These are phyloP conservation scores for Phlyctochytrium planicorne DNA, from an alignment of 192 early-diverging fungal genomes.

Conservation along the genomic window DNA sequence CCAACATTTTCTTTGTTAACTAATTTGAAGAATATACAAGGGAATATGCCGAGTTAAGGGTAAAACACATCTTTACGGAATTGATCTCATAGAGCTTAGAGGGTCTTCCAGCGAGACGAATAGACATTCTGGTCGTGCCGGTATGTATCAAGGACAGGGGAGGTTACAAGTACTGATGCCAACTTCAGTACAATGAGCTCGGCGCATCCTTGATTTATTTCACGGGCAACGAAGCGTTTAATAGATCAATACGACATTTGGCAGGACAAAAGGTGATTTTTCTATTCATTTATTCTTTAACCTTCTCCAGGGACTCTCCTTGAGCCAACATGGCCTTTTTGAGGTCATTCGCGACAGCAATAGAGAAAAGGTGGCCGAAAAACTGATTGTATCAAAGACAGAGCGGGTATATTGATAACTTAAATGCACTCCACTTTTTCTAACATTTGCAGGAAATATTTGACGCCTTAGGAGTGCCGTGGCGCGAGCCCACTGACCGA, in stretches of 20 bases:
- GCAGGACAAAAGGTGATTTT: constrained; percentile 30
- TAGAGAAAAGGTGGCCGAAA: constrained; percentile 18
- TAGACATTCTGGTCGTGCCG: constrained; percentile 46
- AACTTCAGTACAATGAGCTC: constrained; percentile 28
- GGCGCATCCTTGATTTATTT: constrained; percentile 52
- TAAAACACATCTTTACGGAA: not conserved
- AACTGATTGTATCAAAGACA: constrained; percentile 26
- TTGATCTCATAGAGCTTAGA: not conserved
- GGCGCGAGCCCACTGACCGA: constrained; percentile 8
- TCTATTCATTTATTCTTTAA: not conserved
- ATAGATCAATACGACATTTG: constrained; percentile 39
- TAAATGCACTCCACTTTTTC: constrained; percentile 1
- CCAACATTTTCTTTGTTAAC: not conserved
- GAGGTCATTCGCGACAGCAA: constrained; percentile 25
- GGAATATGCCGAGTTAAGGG: constrained; percentile 24
- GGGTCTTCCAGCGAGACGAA: constrained; percentile 19
- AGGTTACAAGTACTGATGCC: not conserved
- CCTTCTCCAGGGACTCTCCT: constrained; percentile 7
- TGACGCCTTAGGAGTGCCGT: constrained; percentile 32
- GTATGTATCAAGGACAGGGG: not conserved
- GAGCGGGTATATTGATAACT: constrained; percentile 11
- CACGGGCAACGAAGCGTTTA: constrained; percentile 53
- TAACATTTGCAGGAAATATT: constrained; percentile 37
- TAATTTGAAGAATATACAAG: constrained; percentile 25
- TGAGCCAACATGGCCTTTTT: constrained; percentile 46